Evolutionary conservation across 495 filamentous ascomycete genomes (phyloP), one percentile per base, ranked within the genome.

Genomic region (Letharia lupina): DNA sequence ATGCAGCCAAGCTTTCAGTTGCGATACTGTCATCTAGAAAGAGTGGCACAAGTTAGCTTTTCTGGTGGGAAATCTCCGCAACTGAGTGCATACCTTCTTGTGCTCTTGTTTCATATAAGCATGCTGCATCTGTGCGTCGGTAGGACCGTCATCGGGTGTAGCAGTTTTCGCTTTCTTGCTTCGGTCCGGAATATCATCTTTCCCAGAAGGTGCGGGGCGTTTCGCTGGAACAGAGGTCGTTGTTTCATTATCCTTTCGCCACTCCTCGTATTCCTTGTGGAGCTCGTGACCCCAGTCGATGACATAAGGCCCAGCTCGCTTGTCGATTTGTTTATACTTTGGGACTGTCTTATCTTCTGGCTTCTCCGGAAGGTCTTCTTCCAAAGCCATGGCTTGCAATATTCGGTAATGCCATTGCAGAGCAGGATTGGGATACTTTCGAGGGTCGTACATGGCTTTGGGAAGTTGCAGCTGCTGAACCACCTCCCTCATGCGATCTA

Each of bases 391-490:
- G 8, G 90, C 91, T 75, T 99, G 95, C 6, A 99, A 78, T 52
- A 98, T 93, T 57, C 87, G 88, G 77, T 98, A 99, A 75, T 96
- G 93, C 95, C 95, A 99, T 80, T 99, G 95, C 62, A 99, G 83
- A 1, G 88, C 84, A 68, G 95, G 94, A 69, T 99, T 99, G 0
- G 95, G 91, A 72, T 98, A 98, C 73, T 89, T 93, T 4, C 78
- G 75, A 20, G 93, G 91, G 65, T 92, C 87, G 72, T 96, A 99
- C 4, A 79, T 73, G 3, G 84, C 93, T 69, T 89, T 91, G 0
- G 95, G 95, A 15, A 99, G 86, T 70, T 98, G 92, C 15, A 99
- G 76, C 70, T 96, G 90, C 70, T 91, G 86, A 10, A 97, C 80
- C 11, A 96, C 82, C 13, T 80, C 79, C 23, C 89, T 81, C 95